Evolutionary conservation across 768 basidiomycete species (phyloP).

Genomic region (Podaxis carcinomalis): DNA sequence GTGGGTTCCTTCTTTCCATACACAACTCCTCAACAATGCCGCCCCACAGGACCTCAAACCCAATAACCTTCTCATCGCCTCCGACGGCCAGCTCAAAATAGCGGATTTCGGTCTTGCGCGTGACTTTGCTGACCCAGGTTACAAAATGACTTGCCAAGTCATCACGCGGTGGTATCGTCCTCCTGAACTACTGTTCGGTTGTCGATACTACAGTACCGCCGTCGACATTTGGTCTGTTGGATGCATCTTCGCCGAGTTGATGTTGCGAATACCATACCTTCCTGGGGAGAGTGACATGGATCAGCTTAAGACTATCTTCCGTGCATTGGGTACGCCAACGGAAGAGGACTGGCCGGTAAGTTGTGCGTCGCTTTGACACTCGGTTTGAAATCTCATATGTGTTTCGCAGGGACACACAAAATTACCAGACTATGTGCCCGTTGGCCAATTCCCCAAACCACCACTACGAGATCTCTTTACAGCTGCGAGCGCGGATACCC

Average conservation of each 20-base stretch:
- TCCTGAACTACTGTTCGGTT: constrained; percentile 90
- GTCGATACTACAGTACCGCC: constrained; percentile 84
- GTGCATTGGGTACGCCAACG: constrained; percentile 91
- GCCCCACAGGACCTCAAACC: constrained; percentile 86
- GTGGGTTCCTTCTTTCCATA: constrained; percentile 15
- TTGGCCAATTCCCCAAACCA: constrained; percentile 82
- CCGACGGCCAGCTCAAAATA: constrained; percentile 89
- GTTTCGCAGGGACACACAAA: constrained; percentile 73
- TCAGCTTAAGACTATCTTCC: constrained; percentile 91
- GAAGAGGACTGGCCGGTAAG: constrained; percentile 97
- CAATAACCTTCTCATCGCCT: constrained; percentile 93
- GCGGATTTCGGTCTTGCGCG: constrained; percentile 98
- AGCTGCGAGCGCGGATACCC: constrained; percentile 80
- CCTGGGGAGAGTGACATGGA: constrained; percentile 97
- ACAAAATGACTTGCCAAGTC: constrained; percentile 97
- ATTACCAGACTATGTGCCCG: constrained; percentile 84
- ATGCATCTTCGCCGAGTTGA: constrained; percentile 96
- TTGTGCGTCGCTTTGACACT: background rate
- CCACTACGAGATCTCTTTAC: constrained; percentile 86
- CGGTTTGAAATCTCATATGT: background rate
- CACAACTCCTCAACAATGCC: background rate
- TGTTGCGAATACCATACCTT: constrained; percentile 93
- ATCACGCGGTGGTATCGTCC: constrained; percentile 99
- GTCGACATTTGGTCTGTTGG: constrained; percentile 98
- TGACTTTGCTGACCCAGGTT: constrained; percentile 92